Conservation (phyloP, 2,329 filamentous ascomycete genomes). For the Davidsoniella australis region DNA sequence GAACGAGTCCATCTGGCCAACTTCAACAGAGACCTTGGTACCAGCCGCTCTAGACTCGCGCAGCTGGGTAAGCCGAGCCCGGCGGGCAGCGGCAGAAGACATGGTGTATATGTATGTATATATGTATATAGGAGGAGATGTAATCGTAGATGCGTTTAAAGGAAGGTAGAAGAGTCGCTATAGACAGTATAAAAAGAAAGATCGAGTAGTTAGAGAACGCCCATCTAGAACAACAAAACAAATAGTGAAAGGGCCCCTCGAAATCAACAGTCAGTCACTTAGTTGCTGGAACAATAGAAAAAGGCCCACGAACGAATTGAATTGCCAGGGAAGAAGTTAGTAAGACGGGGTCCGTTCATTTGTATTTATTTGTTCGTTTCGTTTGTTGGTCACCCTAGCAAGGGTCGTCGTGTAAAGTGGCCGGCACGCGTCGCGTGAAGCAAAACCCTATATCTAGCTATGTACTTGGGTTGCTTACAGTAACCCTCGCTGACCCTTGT, state of each 20-base stretch:
- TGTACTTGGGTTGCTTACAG: not conserved
- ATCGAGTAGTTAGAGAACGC: too few species aligned
- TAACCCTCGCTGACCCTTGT: not conserved
- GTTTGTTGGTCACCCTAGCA: not conserved
- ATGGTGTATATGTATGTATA: constrained; percentile 17
- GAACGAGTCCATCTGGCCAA: constrained; percentile 66
- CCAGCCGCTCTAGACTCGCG: constrained; percentile 70
- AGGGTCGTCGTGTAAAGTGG: constrained; percentile 9
- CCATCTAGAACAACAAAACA: not conserved
- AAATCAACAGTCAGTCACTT: too few species aligned
- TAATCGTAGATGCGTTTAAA: too few species aligned
- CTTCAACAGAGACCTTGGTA: constrained; percentile 79
- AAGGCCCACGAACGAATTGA: not conserved
- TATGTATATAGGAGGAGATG: not conserved
- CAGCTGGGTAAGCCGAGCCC: constrained; percentile 56
- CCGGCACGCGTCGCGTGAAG: not conserved
- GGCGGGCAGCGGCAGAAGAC: constrained; percentile 25
- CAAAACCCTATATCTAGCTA: not conserved
- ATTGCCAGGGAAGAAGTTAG: not conserved
- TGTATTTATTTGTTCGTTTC: too few species aligned
- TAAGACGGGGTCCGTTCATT: not conserved
- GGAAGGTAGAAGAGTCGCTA: not conserved
- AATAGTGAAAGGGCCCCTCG: not conserved
- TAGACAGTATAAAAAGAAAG: not conserved
- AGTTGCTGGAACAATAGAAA: not conserved